Conservation (phyloP, 768 basidiomycete genomes). For the button mushroom (Agaricus bisporus) region DNA sequence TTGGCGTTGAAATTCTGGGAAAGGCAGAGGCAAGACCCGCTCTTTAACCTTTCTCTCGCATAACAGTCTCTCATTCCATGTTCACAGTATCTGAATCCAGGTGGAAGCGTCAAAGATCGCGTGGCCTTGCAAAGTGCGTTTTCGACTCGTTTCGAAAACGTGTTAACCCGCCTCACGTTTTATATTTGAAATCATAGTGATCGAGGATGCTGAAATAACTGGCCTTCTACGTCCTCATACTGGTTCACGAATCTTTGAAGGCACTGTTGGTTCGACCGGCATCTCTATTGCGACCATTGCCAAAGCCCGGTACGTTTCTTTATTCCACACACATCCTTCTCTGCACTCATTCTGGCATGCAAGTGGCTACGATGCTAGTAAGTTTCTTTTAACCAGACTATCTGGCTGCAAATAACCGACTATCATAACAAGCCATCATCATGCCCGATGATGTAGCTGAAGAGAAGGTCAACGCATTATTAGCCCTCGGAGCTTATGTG, state of each 20-base stretch:
- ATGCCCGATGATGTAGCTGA: conserved; percentile 87
- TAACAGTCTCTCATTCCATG: conserved; percentile 25
- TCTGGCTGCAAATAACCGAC: background rate
- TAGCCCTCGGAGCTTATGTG: conserved; percentile 82
- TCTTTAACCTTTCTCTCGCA: background rate
- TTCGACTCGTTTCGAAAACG: background rate
- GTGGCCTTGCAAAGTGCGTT: conserved; percentile 84
- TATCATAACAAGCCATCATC: conserved; percentile 59
- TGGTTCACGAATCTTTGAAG: conserved; percentile 92
- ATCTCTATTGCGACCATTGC: conserved; percentile 96
- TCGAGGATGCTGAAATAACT: conserved; percentile 84
- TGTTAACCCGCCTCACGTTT: background rate
- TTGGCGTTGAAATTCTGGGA: conserved; percentile 91
- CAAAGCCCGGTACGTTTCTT: conserved; percentile 58
- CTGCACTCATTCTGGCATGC: conserved; percentile 1
- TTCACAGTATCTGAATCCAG: conserved; percentile 90
- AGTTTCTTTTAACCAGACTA: conserved; percentile 15
- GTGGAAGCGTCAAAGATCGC: conserved; percentile 96
- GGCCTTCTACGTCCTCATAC: conserved; percentile 83
- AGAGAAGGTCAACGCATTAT: conserved; percentile 85
- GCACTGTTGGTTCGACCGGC: conserved; percentile 93
- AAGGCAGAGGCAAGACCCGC: conserved; percentile 74
- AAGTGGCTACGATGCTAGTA: conserved; percentile 88
- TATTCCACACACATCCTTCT: background rate
- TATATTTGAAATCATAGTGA: conserved; percentile 48